These are phyloP conservation scores for Colletotrichum lupini DNA, from an alignment of 2,329 filamentous ascomycete genomes.

Conservation along the genomic window DNA sequence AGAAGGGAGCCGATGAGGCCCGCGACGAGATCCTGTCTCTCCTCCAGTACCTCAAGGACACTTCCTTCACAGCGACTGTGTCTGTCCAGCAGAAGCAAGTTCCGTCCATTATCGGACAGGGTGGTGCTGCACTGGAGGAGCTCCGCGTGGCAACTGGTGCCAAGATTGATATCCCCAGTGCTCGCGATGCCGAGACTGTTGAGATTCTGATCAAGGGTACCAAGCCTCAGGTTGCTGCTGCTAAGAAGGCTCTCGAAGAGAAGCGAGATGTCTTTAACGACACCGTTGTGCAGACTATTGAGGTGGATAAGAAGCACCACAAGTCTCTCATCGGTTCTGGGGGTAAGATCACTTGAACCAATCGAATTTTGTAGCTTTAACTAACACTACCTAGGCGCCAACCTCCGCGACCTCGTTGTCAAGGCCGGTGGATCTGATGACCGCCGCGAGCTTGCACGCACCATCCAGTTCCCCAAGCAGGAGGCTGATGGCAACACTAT, in stretches of 20 bases:
- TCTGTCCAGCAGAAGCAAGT: constrained; percentile 92
- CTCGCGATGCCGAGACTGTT: constrained; percentile 78
- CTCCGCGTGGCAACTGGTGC: constrained; percentile 86
- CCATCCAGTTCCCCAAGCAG: constrained; percentile 93
- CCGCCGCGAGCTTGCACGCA: constrained; percentile 83
- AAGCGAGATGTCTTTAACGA: constrained; percentile 90
- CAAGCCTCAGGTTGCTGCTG: constrained; percentile 88
- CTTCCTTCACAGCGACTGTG: constrained; percentile 82
- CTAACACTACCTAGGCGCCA: constrained; percentile 73
- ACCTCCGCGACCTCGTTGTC: constrained; percentile 86
- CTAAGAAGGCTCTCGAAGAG: constrained; percentile 89
- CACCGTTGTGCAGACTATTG: constrained; percentile 84
- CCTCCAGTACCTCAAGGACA: constrained; percentile 89
- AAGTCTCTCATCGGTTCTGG: constrained; percentile 87
- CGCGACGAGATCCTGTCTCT: constrained; percentile 91
- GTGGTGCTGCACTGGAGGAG: constrained; percentile 90
- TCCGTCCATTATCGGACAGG: constrained; percentile 91
- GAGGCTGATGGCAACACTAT: constrained; percentile 86
- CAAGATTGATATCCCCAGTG: constrained; percentile 90
- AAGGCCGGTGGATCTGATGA: constrained; percentile 92
- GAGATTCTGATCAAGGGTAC: constrained; percentile 94
- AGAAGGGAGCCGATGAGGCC: constrained; percentile 91
- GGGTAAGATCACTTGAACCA: constrained; percentile 67
- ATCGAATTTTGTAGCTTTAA: constrained; percentile 15
- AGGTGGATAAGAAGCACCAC: constrained; percentile 96